phyloP scores from a whole-genome alignment of 345 rosid genomes.

The Xanthoceras sorbifolium region DNA sequence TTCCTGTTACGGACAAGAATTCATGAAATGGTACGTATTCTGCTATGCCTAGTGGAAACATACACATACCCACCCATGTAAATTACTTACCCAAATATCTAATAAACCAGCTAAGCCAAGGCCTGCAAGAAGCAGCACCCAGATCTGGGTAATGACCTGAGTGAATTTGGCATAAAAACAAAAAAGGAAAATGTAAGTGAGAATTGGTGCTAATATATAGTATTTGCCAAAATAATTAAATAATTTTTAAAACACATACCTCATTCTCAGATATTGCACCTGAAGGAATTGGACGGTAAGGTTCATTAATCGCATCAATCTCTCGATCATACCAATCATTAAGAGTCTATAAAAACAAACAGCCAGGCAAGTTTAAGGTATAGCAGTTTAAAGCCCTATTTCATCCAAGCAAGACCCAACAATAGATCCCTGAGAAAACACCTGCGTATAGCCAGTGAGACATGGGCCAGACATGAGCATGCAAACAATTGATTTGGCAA shows the following conservation, averaged over 20 bases:
- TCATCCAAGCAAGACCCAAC: slow-evolving; percentile 16
- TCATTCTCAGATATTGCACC: slow-evolving; percentile 92
- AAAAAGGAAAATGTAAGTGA: slow-evolving; percentile 1
- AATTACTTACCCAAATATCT: slow-evolving; percentile 86
- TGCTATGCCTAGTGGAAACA: slow-evolving; percentile 8
- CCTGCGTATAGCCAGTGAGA: slow-evolving; percentile 98
- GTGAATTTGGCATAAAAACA: slow-evolving; percentile 15
- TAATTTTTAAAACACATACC: slow-evolving; percentile 38
- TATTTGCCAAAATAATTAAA: background rate
- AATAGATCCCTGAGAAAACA: slow-evolving; percentile 25
- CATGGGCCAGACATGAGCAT: slow-evolving; percentile 97
- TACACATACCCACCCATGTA: slow-evolving; percentile 3
- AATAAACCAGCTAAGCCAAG: slow-evolving; percentile 77
- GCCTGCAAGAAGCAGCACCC: slow-evolving; percentile 87
- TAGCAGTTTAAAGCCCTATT: slow-evolving; percentile 14
- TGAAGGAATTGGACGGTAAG: slow-evolving; percentile 97
- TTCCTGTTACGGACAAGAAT: slow-evolving; percentile 57
- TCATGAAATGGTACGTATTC: slow-evolving; percentile 17
- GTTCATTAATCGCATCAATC: slow-evolving; percentile 96
- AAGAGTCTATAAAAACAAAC: slow-evolving; percentile 56
- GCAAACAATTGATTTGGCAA: slow-evolving; percentile 87
- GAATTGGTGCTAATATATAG: background rate
- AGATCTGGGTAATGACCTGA: slow-evolving; percentile 88
- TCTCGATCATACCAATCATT: slow-evolving; percentile 98
- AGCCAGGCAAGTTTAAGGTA: slow-evolving; percentile 18